A percentile compares a stretch with the other conserved stretches of the same genome.
Evolutionary conservation across 2,329 filamentous ascomycete genomes (phyloP).

Genomic region (Arthrobotrys entomopaga): DNA sequence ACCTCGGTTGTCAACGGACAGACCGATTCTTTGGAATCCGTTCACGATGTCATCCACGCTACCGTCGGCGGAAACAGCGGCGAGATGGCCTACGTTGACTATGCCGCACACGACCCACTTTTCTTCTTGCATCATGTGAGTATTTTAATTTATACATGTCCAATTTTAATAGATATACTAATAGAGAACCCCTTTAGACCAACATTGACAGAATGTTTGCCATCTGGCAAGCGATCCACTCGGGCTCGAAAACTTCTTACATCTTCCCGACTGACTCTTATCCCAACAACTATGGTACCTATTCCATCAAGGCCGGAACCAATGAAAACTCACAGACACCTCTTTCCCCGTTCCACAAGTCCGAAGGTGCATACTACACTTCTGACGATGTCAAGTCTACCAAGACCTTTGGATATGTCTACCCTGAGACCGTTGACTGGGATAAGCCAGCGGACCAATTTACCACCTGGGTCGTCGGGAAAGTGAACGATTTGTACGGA

Average conservation of each 20-base stretch:
- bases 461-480: conserved; percentile 26
- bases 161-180: neutral
- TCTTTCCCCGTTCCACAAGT: conserved; percentile 57
- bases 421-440: conserved; percentile 71
- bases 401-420: conserved; percentile 76
- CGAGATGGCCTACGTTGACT: conserved; percentile 71
- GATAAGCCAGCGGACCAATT: conserved; percentile 24
- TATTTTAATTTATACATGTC: neutral
- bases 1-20: conserved; percentile 32
- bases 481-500: conserved; percentile 42
- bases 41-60: conserved; percentile 72
- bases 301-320: conserved; percentile 18
- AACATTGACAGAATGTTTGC: conserved; percentile 79
- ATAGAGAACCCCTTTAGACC: conserved; percentile 58
- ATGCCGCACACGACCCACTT: conserved; percentile 79
- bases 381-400: conserved; percentile 60
- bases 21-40: conserved; percentile 72
- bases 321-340: conserved; percentile 54
- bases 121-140: conserved; percentile 76
- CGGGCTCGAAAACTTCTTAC: conserved; percentile 60
- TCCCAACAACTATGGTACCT: conserved; percentile 41
- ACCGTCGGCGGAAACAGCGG: conserved; percentile 54
- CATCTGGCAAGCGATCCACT: conserved; percentile 80
- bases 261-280: conserved; percentile 1
- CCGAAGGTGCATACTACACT: conserved; percentile 53